Evolutionary conservation across 2,329 filamentous ascomycete genomes (phyloP), one percentile per base, ranked within the genome.

Genomic region (Colletotrichum euphorbiae): DNA sequence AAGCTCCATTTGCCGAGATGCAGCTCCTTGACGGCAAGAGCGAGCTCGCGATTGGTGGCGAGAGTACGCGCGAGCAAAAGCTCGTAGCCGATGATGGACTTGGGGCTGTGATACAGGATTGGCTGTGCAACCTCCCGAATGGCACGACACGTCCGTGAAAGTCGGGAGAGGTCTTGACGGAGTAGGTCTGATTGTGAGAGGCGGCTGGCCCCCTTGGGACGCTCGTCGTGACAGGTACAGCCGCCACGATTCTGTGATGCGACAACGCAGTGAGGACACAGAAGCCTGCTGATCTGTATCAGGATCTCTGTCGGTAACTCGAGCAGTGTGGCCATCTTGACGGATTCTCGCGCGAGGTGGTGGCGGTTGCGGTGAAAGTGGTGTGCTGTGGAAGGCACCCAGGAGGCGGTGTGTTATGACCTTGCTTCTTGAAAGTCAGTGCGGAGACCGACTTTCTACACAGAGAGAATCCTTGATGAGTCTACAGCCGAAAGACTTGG

Each of bases 221-320:
- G 54, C 15, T 60, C 31, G 38, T 61, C 59, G 13, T 62, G 19
- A 19, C 50, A 55, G n/a, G 42, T 31, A 36, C 59, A 62, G 42
- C 28, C 28, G 6, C 50, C 59, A 9, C 36, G 24, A 15, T 55
- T 52, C 8, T 54, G 59, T 5, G 43, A 50, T 21, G 42, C 38
- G 46, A 46, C 33, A 19, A 55, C 17, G n/a, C 59, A 62, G 36
- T 62, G 59, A 21, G 59, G 59, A 12, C 59, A 62, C 13, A 62
- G 36, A 8, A 45, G 24, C n/a, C 48, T 43, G 40, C 54, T 21
- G 21, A 62, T 45, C 6, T 62, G 46, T n/a, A 55, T 9, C 9
- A 62, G 48, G 4, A 62, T 55, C n/a, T 62, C 59, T n/a, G 24
- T 45, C 0, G 59, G 59, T 11, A 62, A 13, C 5, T 55, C 48